Evolutionary conservation across 106 monocot species (phyloP).

Genomic region (Acorus gramineus): DNA sequence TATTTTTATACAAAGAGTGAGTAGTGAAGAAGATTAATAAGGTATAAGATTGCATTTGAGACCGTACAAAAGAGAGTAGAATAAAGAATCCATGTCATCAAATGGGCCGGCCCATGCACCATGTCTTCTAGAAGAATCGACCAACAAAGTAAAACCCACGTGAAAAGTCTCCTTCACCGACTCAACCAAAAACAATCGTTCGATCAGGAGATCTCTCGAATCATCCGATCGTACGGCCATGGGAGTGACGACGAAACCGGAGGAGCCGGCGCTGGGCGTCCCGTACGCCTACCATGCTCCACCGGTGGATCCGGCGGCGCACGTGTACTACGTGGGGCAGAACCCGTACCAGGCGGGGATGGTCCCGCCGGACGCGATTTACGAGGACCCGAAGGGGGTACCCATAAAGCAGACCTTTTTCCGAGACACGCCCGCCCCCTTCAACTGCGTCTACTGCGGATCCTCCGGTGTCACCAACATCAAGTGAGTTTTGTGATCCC

Average conservation of each 20-base stretch:
- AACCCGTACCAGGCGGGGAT: slow-evolving; percentile 78
- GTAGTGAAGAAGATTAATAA: no score
- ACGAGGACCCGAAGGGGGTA: slow-evolving; percentile 79
- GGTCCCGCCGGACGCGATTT: slow-evolving; percentile 84
- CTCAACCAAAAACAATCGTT: no score
- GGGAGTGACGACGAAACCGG: neutral
- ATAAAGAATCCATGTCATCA: no score
- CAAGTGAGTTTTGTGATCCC: slow-evolving; percentile 27
- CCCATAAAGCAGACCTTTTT: slow-evolving; percentile 94
- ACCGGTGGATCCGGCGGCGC: slow-evolving; percentile 14
- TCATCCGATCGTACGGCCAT: no score
- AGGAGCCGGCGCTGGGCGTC: slow-evolving; percentile 37
- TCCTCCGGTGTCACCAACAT: slow-evolving; percentile 63
- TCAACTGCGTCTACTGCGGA: slow-evolving; percentile 76
- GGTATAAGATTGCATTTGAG: no score
- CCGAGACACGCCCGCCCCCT: slow-evolving; percentile 83
- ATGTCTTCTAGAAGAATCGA: no score
- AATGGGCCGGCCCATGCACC: no score
- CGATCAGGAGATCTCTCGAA: no score
- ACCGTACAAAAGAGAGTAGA: no score
- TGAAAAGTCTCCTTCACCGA: no score
- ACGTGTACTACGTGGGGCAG: slow-evolving; percentile 41
- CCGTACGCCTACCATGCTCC: slow-evolving; percentile 24
- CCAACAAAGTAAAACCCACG: no score
- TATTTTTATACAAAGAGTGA: no score